phyloP scores from a whole-genome alignment of 345 rosid genomes.

The Eucalyptus cloeziana region DNA sequence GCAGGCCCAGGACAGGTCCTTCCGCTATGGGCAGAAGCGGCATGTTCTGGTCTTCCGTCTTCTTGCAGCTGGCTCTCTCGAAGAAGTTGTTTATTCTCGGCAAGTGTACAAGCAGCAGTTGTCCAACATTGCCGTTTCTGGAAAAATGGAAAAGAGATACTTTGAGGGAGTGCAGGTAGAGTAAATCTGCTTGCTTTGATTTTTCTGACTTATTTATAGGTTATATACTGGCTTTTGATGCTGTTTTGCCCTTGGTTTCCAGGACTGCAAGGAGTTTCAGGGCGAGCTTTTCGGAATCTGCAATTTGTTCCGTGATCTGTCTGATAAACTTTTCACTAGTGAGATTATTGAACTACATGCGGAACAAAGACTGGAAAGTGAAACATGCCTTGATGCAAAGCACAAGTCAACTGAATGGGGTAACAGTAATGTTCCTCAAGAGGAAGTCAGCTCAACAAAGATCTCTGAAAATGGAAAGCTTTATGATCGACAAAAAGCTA shows the following conservation, averaged over 20 bases:
- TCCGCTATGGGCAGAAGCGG: slow-evolving; percentile 91
- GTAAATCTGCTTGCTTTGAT: neutral
- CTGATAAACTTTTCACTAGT: slow-evolving; percentile 82
- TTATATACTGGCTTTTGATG: neutral
- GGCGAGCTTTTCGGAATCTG: slow-evolving; percentile 94
- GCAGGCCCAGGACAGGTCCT: slow-evolving; percentile 93
- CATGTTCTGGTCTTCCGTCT: slow-evolving; percentile 91
- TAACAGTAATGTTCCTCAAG: neutral
- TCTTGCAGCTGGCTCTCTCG: slow-evolving; percentile 95
- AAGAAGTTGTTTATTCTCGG: slow-evolving; percentile 81
- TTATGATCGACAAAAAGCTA: neutral
- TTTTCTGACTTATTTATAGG: neutral
- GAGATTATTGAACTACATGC: slow-evolving; percentile 55
- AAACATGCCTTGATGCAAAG: neutral
- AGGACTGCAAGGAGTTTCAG: slow-evolving; percentile 93
- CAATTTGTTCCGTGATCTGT: slow-evolving; percentile 84
- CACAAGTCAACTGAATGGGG: slow-evolving; percentile 14
- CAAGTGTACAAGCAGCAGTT: slow-evolving; percentile 96
- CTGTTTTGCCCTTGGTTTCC: neutral
- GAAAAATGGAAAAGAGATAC: slow-evolving; percentile 88
- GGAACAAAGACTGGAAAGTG: slow-evolving; percentile 16
- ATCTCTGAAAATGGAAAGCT: neutral
- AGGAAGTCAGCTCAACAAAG: neutral
- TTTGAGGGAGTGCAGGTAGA: slow-evolving; percentile 94
- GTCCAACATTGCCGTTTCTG: slow-evolving; percentile 89